Percentiles rank a stretch among this genome's conserved stretches.
Evolutionary conservation across 139 green algal species (phyloP).

Genomic region (Tetradesmus obliquus): DNA sequence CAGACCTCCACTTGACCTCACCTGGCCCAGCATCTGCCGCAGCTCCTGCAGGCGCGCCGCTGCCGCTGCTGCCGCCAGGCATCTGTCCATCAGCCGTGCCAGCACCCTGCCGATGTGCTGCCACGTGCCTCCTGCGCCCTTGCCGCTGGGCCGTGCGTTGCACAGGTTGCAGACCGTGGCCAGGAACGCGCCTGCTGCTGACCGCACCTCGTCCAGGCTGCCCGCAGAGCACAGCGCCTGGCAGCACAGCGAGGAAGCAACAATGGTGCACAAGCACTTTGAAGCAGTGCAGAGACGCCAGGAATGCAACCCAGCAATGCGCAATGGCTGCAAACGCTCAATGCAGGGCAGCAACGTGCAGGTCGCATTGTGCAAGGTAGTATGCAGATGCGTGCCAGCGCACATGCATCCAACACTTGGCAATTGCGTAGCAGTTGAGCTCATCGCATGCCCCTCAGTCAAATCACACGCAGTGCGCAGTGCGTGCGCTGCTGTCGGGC

Average conservation of each 20-base stretch:
- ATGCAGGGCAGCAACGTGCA: not conserved
- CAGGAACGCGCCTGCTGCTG: conserved; percentile 42
- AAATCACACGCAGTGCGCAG: not conserved
- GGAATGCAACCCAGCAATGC: not conserved
- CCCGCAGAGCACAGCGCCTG: conserved; percentile 33
- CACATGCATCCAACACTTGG: not conserved
- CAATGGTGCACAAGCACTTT: no score
- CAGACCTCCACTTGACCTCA: conserved; percentile 6
- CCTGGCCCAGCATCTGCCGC: conserved; percentile 17
- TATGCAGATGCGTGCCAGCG: not conserved
- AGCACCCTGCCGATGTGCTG: not conserved
- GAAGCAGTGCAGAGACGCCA: not conserved
- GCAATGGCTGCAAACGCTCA: not conserved
- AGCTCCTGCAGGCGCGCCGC: not conserved
- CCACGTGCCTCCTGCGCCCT: not conserved
- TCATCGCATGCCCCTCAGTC: not conserved
- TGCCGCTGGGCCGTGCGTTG: not conserved
- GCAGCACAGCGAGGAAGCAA: not conserved
- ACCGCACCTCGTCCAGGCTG: conserved; percentile 51
- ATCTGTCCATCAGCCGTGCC: conserved; percentile 1
- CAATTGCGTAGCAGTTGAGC: not conserved
- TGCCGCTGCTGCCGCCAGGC: not conserved
- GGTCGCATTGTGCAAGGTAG: no score
- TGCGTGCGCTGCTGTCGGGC: not conserved
- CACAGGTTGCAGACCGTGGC: conserved; percentile 36